Evolutionary conservation across 2,329 filamentous ascomycete species (phyloP), one percentile per base, ranked within the genome.

Genomic region (Colletotrichum gigasporum): DNA sequence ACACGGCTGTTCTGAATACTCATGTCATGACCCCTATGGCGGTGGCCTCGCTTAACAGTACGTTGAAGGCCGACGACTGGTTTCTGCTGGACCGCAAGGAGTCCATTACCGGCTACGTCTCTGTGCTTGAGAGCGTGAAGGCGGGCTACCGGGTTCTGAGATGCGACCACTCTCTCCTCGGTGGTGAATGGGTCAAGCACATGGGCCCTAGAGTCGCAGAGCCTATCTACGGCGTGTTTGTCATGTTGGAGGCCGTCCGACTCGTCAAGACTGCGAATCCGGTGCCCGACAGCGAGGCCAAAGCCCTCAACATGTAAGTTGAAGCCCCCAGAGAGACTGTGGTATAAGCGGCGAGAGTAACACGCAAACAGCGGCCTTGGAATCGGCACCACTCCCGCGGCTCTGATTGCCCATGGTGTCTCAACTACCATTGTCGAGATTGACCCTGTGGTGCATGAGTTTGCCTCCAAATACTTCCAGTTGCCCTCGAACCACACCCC

Each of bases 381-480:
- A 45, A 93, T 98, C 63, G 96, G 96, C 37, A 98, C 95, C 0
- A 93, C 93, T 0, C 95, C 95, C 0, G 91, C 92, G 39, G 94
- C 95, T 5, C 79, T 99, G 12, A 91, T 97, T 60, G 85, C 88
- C 5, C 96, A 97, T 71, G 93, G 94, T 4, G 92, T 99, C 73
- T 87, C 94, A 71, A 98, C 95, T 1, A 98, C 95, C 0, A 91
- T 97, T 66, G 91, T 99, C 14, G 96, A 99, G 76, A 93, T 99
- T 57, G 96, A 99, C 72, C 94, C 94, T 0, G 88, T 91, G 1
- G 94, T 99, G 22, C 87, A 97, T 75, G 85, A 91, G 52, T 96
- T 94, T 74, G 94, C 96, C 4, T 83, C 81, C 26, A 88, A 92
- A 71, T 95, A 97, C 78, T 99, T 99, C 78, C 83, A 85, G 56